Evolutionary conservation across 2,329 filamentous ascomycete species (phyloP).

Genomic region (Westerdykella ornata): DNA sequence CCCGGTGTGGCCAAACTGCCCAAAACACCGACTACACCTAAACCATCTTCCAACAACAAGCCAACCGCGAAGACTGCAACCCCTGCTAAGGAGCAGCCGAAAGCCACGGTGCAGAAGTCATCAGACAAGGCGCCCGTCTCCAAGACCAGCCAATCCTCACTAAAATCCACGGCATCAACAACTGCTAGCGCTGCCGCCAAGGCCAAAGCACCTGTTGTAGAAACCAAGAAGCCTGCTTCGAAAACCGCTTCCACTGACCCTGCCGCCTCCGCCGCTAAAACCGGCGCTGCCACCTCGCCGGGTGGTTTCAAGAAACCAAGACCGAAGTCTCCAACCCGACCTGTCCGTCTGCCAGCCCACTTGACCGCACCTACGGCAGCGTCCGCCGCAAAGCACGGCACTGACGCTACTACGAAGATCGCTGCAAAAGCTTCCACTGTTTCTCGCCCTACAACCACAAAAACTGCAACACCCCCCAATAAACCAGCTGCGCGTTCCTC

Average conservation of each 20-base stretch:
- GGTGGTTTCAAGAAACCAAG: slow-evolving; percentile 35
- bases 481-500: slow-evolving; percentile 33
- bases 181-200: slow-evolving; percentile 20
- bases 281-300: slow-evolving; percentile 16
- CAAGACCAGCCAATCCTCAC: slow-evolving; percentile 25
- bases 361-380: slow-evolving; percentile 64
- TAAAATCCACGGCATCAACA: slow-evolving; percentile 20
- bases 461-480: slow-evolving; percentile 23
- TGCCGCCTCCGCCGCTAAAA: slow-evolving; percentile 14
- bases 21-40: slow-evolving; percentile 27
- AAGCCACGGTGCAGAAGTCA: slow-evolving; percentile 20
- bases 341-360: slow-evolving; percentile 59
- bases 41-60: slow-evolving; percentile 10
- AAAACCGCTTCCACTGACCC: slow-evolving; percentile 7
- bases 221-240: slow-evolving; percentile 20
- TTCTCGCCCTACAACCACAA: slow-evolving; percentile 24
- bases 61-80: background rate
- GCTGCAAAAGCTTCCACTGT: slow-evolving; percentile 37
- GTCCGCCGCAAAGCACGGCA: slow-evolving; percentile 57
- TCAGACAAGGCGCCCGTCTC: slow-evolving; percentile 15
- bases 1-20: slow-evolving; percentile 13
- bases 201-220: slow-evolving; percentile 17
- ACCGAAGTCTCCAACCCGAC: slow-evolving; percentile 59
- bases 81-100: slow-evolving; percentile 6
- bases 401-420: slow-evolving; percentile 37